Evolutionary conservation across 352 stramenopile genomes (phyloP).

Genomic region (Pseudoperonospora humuli): DNA sequence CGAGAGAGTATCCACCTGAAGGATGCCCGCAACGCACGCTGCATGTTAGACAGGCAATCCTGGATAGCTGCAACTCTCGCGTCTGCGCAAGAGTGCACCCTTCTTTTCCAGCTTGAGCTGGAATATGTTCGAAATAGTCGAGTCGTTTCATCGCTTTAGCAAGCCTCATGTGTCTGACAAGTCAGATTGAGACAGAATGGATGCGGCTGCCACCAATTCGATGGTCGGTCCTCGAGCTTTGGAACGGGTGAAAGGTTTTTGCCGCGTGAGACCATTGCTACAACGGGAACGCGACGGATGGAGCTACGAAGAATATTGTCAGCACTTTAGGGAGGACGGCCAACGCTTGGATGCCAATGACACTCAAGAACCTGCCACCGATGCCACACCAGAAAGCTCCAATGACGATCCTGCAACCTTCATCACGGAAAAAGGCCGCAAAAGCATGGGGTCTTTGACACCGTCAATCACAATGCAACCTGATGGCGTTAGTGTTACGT

Average conservation of each 20-base stretch:
- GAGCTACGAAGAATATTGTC: conserved; percentile 48
- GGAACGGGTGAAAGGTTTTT: conserved; percentile 71
- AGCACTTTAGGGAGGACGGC: conserved; percentile 25
- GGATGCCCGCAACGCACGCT: too few species aligned
- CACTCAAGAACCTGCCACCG: conserved; percentile 11
- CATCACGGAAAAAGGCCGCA: conserved; percentile 46
- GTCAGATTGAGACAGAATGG: conserved; percentile 5
- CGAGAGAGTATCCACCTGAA: too few species aligned
- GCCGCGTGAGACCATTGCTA: conserved; percentile 49
- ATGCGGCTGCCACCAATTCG: conserved; percentile 1
- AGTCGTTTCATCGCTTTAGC: conserved; percentile 11
- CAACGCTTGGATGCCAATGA: conserved; percentile 13
- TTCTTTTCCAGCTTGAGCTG: not conserved
- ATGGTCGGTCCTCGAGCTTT: conserved; percentile 14
- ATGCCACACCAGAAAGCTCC: conserved; percentile 9
- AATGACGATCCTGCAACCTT: conserved; percentile 26
- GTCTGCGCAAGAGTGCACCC: too few species aligned
- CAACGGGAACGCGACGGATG: conserved; percentile 50
- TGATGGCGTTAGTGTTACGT: too few species aligned
- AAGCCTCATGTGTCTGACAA: not conserved
- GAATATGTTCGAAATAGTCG: conserved; percentile 12
- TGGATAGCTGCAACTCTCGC: too few species aligned
- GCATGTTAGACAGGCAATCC: too few species aligned
- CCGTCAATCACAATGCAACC: conserved; percentile 25
- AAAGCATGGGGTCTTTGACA: too few species aligned